Evolutionary conservation across 1,284 basidiomycete genomes (phyloP).

Genomic region (Ganoderma boninense): DNA sequence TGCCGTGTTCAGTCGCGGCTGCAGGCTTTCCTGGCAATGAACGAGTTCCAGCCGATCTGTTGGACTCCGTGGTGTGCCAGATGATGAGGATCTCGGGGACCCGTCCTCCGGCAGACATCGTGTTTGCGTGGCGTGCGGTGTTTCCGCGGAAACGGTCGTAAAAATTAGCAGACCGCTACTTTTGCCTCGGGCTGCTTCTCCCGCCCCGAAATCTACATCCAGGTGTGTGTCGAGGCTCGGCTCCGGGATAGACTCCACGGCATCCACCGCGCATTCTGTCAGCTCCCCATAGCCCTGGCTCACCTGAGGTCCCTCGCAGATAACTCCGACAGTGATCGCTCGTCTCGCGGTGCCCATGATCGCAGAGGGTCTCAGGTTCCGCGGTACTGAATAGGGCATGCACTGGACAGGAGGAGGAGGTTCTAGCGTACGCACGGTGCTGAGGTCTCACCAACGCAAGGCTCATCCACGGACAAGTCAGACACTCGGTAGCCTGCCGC

Average conservation of each 20-base stretch:
- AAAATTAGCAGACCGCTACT: constrained; percentile 17
- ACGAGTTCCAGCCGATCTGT: constrained; percentile 24
- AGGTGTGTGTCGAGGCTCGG: constrained; percentile 9
- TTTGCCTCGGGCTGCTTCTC: constrained; percentile 17
- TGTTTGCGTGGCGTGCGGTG: constrained; percentile 17
- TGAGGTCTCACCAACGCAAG: constrained; percentile 16
- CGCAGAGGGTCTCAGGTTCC: constrained; percentile 25
- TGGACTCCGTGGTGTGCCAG: constrained; percentile 20
- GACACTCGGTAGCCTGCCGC: not conserved
- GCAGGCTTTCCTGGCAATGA: constrained; percentile 19
- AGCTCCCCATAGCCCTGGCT: constrained; percentile 12
- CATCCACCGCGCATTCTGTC: constrained; percentile 22
- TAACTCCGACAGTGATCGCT: constrained; percentile 12
- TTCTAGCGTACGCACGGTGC: constrained; percentile 25
- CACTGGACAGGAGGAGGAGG: constrained; percentile 16
- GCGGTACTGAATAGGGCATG: constrained; percentile 27
- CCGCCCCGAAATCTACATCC: constrained; percentile 24
- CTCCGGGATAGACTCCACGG: constrained; percentile 19
- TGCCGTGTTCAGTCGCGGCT: constrained; percentile 23
- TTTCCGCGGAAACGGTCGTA: constrained; percentile 15
- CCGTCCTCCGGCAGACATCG: constrained; percentile 14
- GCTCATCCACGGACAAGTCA: constrained; percentile 6
- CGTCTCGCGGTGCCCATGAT: constrained; percentile 26
- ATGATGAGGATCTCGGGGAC: constrained; percentile 14
- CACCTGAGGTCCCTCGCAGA: constrained; percentile 17